Conservation (phyloP, 306 rosid genomes). For the Luffa acutangula region DNA sequence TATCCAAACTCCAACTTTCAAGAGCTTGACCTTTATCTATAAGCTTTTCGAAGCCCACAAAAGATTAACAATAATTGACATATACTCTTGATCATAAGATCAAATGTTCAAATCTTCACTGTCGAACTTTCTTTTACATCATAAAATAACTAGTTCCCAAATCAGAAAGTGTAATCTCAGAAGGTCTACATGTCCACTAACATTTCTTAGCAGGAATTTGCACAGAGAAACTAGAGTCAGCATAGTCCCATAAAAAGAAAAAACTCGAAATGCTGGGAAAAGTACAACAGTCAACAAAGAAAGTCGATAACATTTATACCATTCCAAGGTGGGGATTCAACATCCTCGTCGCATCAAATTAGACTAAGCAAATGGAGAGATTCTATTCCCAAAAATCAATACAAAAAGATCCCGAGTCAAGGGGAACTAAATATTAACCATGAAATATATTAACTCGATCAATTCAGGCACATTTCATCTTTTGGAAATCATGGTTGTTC, state of each 20-base stretch:
- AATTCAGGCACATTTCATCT: not conserved
- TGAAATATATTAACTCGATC: not conserved
- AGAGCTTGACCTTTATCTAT: no score
- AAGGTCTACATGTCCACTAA: no score
- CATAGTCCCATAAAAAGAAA: no score
- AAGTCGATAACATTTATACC: not conserved
- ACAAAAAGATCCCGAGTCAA: not conserved
- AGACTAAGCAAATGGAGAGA: not conserved
- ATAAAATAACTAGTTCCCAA: no score
- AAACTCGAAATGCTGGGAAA: not conserved
- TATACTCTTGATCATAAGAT: no score
- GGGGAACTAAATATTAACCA: not conserved
- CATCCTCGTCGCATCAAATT: not conserved
- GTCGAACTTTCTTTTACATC: no score
- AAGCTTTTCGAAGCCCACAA: no score
- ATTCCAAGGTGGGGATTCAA: constrained; percentile 6
- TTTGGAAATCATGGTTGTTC: not conserved
- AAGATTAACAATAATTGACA: no score
- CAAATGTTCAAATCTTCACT: no score
- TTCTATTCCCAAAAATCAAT: not conserved
- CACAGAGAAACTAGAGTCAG: not conserved
- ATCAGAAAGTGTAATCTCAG: no score
- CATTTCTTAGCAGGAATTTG: no score
- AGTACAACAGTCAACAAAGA: not conserved
- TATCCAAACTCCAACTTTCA: no score